Conservation (phyloP, 2,329 filamentous ascomycete genomes). For the Septoria petroselini region DNA sequence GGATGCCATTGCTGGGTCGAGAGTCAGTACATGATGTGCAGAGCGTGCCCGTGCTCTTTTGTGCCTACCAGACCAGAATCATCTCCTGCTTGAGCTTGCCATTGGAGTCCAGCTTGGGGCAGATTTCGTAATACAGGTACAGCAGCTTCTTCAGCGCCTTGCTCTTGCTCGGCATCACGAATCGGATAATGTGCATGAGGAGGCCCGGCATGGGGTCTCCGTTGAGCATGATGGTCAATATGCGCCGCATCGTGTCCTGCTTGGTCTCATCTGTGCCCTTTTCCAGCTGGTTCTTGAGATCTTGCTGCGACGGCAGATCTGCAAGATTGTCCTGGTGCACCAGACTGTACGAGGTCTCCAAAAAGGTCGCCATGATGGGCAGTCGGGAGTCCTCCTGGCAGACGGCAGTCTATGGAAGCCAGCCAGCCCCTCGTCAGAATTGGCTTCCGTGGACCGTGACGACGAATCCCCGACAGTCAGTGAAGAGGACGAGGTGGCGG, state of each 20-base stretch:
- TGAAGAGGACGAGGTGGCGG: too few relatives aligned
- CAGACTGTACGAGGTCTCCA: slow-evolving; percentile 93
- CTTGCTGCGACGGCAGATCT: slow-evolving; percentile 84
- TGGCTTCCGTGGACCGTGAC: too few relatives aligned
- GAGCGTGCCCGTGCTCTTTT: not conserved
- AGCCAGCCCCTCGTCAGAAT: slow-evolving; percentile 28
- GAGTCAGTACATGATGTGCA: not conserved
- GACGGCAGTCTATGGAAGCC: slow-evolving; percentile 30
- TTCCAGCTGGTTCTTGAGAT: slow-evolving; percentile 67
- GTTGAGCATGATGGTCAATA: slow-evolving; percentile 96
- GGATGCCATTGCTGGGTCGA: slow-evolving; percentile 78
- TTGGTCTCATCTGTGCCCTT: slow-evolving; percentile 43
- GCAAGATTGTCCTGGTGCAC: slow-evolving; percentile 97
- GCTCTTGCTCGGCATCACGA: slow-evolving; percentile 98
- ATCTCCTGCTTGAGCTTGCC: slow-evolving; percentile 99
- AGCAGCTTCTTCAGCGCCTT: slow-evolving; percentile 96
- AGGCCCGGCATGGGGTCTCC: slow-evolving; percentile 92
- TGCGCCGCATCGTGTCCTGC: slow-evolving; percentile 71
- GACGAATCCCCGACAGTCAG: too few relatives aligned
- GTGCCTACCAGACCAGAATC: slow-evolving; percentile 89
- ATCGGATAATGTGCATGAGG: slow-evolving; percentile 99
- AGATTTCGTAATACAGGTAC: slow-evolving; percentile 99
- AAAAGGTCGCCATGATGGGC: slow-evolving; percentile 81
- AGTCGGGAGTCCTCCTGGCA: slow-evolving; percentile 31
- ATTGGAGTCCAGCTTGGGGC: slow-evolving; percentile 84